Evolutionary conservation across 768 basidiomycete species (phyloP).

Genomic region (Kwoniella bestiolae): DNA sequence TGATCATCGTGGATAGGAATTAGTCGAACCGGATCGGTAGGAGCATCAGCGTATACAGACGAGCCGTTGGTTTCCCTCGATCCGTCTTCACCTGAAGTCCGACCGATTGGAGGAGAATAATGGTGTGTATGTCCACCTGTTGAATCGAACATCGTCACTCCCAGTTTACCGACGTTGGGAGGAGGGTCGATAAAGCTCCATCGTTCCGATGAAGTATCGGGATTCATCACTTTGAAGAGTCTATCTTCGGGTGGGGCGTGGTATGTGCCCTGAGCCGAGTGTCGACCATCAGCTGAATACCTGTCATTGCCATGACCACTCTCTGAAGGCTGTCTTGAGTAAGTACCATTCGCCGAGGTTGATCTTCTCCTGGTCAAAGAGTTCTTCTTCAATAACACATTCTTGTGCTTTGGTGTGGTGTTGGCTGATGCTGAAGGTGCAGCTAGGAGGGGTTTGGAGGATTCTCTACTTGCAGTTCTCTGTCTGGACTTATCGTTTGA

Average conservation of each 20-base stretch:
- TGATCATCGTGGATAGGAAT: background rate
- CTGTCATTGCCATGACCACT: background rate
- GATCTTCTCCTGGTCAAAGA: conserved; percentile 3
- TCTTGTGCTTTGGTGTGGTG: conserved; percentile 22
- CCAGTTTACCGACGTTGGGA: background rate
- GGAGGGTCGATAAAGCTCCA: conserved; percentile 22
- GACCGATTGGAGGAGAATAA: background rate
- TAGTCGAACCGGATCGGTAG: background rate
- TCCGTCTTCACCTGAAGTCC: background rate
- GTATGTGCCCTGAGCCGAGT: background rate
- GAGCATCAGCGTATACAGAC: conserved; percentile 8
- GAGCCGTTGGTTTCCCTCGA: background rate
- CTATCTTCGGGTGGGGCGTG: background rate
- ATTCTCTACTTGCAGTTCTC: background rate
- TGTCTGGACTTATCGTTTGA: background rate
- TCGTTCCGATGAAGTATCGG: conserved; percentile 1
- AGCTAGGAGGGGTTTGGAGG: conserved; percentile 12
- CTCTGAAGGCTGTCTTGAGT: background rate
- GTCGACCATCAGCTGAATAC: background rate
- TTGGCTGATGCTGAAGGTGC: conserved; percentile 20
- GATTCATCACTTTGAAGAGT: conserved; percentile 12
- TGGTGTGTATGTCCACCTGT: background rate
- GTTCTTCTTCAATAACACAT: conserved; percentile 31
- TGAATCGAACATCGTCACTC: background rate
- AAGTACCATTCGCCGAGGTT: background rate